Evolutionary conservation across 352 stramenopile species (phyloP).

Genomic region (Aphanomyces astaci): DNA sequence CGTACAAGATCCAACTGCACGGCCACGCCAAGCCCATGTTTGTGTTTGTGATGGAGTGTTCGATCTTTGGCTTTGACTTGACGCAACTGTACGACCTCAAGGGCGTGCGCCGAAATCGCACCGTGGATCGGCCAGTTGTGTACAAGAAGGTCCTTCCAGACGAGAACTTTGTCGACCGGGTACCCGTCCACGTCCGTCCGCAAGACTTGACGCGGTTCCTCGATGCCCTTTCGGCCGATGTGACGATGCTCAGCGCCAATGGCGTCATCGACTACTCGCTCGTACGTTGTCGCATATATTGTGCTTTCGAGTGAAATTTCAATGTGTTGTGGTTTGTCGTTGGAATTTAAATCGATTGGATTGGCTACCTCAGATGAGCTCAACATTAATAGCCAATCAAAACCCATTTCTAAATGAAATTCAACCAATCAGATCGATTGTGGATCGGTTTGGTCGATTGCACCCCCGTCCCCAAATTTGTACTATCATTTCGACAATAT

Average conservation of each 20-base stretch:
- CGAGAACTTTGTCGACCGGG: slow-evolving; percentile 71
- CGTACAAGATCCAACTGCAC: slow-evolving; percentile 56
- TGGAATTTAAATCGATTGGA: no score
- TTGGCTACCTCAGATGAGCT: no score
- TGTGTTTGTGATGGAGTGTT: slow-evolving; percentile 82
- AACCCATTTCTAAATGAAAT: no score
- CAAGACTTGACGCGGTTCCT: slow-evolving; percentile 53
- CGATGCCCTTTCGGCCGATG: slow-evolving; percentile 68
- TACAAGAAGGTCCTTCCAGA: slow-evolving; percentile 60
- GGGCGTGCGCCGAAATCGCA: slow-evolving; percentile 66
- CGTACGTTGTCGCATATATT: slow-evolving; percentile 37
- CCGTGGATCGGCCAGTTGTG: not conserved
- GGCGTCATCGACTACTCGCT: slow-evolving; percentile 84
- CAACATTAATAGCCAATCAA: no score
- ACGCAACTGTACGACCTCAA: slow-evolving; percentile 85
- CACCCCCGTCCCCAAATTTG: no score
- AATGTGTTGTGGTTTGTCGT: no score
- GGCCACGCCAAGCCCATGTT: slow-evolving; percentile 68
- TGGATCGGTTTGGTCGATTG: no score
- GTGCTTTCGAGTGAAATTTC: no score
- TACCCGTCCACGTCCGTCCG: slow-evolving; percentile 66
- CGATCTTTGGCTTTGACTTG: slow-evolving; percentile 63
- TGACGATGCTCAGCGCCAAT: slow-evolving; percentile 54
- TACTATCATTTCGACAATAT: no score
- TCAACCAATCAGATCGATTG: no score